phyloP scores from a whole-genome alignment of 2,329 filamentous ascomycete species.

The Fusarium xylarioides region DNA sequence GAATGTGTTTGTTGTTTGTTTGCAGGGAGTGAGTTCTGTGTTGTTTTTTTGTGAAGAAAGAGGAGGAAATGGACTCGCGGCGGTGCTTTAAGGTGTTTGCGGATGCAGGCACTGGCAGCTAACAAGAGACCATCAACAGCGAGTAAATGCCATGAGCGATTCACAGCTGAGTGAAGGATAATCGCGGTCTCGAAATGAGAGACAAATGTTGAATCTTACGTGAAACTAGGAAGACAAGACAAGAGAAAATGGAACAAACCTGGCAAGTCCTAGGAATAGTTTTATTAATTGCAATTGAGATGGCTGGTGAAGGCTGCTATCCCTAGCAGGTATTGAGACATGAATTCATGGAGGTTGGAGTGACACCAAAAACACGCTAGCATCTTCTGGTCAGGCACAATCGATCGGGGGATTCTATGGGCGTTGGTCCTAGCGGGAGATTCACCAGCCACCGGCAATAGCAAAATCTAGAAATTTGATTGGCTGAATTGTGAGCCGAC shows the following conservation, averaged over 20 bases:
- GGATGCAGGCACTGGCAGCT: conserved; percentile 26
- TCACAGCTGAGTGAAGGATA: conserved; percentile 5
- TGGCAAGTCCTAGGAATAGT: conserved; percentile 25
- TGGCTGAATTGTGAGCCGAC: conserved; percentile 5
- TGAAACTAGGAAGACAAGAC: conserved; percentile 18
- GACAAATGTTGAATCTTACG: conserved; percentile 19
- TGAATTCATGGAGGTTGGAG: conserved; percentile 42
- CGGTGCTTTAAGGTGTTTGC: conserved; percentile 8
- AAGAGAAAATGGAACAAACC: conserved; percentile 1
- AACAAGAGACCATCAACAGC: conserved; percentile 17
- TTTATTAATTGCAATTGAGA: conserved; percentile 41
- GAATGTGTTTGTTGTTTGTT: background rate
- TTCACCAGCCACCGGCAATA: conserved; percentile 27
- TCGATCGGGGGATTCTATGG: conserved; percentile 23
- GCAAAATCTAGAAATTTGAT: background rate
- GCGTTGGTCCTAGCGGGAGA: conserved; percentile 9
- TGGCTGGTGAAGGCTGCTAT: conserved; percentile 38
- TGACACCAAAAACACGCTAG: conserved; percentile 28
- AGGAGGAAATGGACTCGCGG: background rate
- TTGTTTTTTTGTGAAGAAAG: background rate
- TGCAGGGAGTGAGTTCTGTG: background rate
- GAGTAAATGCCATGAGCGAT: conserved; percentile 2
- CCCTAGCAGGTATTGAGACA: conserved; percentile 6
- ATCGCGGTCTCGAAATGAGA: background rate
- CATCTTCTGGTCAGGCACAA: conserved; percentile 22